Evolutionary conservation across 2,329 filamentous ascomycete species (phyloP).

Genomic region (Trichoderma endophyticum): DNA sequence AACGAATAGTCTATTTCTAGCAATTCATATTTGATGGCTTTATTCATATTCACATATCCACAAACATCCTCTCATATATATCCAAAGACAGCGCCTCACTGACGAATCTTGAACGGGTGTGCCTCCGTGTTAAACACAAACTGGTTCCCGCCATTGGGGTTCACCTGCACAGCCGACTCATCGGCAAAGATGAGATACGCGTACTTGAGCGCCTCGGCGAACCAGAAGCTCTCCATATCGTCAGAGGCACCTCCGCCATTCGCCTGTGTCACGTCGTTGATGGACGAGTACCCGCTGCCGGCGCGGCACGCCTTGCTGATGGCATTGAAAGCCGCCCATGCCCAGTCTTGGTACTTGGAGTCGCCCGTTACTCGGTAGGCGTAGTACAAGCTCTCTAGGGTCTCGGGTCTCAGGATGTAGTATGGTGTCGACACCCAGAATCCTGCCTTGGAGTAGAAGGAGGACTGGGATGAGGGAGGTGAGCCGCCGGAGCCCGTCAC

Average conservation of each 20-base stretch:
- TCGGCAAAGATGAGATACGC: conserved; percentile 66
- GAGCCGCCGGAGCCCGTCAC: conserved; percentile 40
- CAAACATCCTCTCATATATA: neutral
- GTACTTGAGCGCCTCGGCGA: conserved; percentile 87
- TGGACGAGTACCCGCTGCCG: conserved; percentile 63
- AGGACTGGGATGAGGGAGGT: conserved; percentile 44
- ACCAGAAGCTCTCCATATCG: conserved; percentile 83
- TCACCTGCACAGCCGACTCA: conserved; percentile 55
- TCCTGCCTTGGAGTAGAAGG: conserved; percentile 64
- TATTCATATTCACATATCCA: neutral
- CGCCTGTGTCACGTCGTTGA: conserved; percentile 62
- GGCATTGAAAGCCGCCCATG: conserved; percentile 71
- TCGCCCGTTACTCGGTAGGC: conserved; percentile 78
- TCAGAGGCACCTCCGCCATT: conserved; percentile 62
- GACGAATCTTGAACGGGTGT: conserved; percentile 38
- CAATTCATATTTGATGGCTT: neutral
- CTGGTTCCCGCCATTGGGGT: conserved; percentile 42
- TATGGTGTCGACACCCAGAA: conserved; percentile 63
- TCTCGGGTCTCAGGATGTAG: conserved; percentile 76
- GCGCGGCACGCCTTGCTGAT: conserved; percentile 63
- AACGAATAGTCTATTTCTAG: conserved; percentile 6
- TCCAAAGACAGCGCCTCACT: neutral
- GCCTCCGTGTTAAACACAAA: conserved; percentile 52
- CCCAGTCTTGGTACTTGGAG: conserved; percentile 75
- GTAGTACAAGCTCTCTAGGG: conserved; percentile 83